phyloP scores from a whole-genome alignment of 768 basidiomycete genomes.

The Tylopilus subfusipes region DNA sequence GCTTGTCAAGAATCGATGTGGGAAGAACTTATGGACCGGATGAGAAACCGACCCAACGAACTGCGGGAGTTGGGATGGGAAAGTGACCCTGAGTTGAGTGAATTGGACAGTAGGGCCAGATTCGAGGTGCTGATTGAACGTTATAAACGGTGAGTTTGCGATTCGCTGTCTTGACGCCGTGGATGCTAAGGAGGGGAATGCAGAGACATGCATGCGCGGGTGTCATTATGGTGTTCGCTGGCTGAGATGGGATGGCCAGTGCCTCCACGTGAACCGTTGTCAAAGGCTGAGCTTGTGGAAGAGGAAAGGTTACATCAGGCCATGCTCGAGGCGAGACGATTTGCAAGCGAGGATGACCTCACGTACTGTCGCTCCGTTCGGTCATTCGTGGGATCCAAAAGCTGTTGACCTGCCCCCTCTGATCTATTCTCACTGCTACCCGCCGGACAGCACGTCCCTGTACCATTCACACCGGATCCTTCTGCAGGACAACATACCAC shows the following conservation, averaged over 20 bases:
- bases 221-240: slow-evolving; percentile 63
- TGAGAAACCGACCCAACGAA: slow-evolving; percentile 53
- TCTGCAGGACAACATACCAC: slow-evolving; percentile 21
- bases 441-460: background rate
- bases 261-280: slow-evolving; percentile 57
- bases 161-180: background rate
- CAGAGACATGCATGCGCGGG: slow-evolving; percentile 65
- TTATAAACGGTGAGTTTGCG: slow-evolving; percentile 46
- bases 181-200: slow-evolving; percentile 1
- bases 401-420: slow-evolving; percentile 10
- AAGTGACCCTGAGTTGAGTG: slow-evolving; percentile 58
- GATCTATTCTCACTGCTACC: background rate
- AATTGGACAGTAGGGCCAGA: slow-evolving; percentile 51
- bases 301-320: slow-evolving; percentile 60
- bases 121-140: slow-evolving; percentile 60
- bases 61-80: slow-evolving; percentile 66
- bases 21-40: slow-evolving; percentile 64
- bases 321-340: slow-evolving; percentile 55
- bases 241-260: slow-evolving; percentile 55
- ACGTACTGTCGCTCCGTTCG: slow-evolving; percentile 57
- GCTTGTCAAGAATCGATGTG: slow-evolving; percentile 75
- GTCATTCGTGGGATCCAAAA: slow-evolving; percentile 59
- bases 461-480: slow-evolving; percentile 6
- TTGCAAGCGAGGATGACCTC: slow-evolving; percentile 50
- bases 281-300: slow-evolving; percentile 67